phyloP scores from a whole-genome alignment of 1,284 basidiomycete genomes.

The Blastosporella zonata region DNA sequence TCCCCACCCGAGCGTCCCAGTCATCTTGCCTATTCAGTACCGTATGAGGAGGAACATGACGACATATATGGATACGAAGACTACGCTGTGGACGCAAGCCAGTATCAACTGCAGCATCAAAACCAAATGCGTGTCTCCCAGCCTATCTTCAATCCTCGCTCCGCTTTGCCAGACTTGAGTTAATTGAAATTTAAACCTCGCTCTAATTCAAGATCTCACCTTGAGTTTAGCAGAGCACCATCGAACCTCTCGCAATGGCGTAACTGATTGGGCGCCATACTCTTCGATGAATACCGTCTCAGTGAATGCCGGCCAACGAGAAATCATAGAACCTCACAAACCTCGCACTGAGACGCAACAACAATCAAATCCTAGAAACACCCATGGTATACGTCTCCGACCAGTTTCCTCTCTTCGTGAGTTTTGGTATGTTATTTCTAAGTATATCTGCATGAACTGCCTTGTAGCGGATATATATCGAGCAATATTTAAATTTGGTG shows the following conservation, averaged over 20 bases:
- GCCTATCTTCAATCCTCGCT: neutral
- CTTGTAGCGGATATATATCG: constrained; percentile 76
- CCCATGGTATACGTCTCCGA: constrained; percentile 50
- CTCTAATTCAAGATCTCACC: neutral
- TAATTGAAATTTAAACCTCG: neutral
- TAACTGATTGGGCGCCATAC: neutral
- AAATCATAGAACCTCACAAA: neutral
- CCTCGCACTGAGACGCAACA: neutral
- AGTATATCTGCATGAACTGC: neutral
- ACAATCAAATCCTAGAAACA: constrained; percentile 34
- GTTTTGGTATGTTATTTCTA: constrained; percentile 24
- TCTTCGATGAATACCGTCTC: neutral
- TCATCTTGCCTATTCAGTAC: constrained; percentile 8
- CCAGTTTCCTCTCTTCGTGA: constrained; percentile 71
- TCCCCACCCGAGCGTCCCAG: constrained; percentile 24
- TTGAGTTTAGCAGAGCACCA: no score
- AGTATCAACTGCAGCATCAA: neutral
- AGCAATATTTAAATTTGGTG: constrained; percentile 79
- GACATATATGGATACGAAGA: constrained; percentile 22
- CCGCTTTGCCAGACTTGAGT: neutral
- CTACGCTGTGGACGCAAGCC: neutral
- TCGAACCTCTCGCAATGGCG: no score
- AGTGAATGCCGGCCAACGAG: no score
- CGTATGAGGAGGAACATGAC: constrained; percentile 15
- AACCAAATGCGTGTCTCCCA: neutral